Base-by-base conservation (phyloP, 2,329 filamentous ascomycete genomes). In the Arthrobotrys pseudoclavata region DNA sequence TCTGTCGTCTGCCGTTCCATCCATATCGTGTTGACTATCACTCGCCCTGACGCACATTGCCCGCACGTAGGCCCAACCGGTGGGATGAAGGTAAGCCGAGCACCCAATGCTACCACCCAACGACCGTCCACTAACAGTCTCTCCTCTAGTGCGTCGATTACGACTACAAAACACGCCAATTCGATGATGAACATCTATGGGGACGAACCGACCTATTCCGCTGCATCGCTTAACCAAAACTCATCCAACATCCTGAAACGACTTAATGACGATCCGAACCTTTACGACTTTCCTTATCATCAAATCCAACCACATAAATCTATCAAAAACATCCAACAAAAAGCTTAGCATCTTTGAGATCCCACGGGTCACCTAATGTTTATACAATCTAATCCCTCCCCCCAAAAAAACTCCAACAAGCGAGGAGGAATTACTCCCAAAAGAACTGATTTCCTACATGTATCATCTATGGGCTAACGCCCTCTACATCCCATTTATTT, bases 1-100 rank as follows among this genome's bases (percentile, higher is more conserved):
- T 85, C 85, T 62, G 80, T 86, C 7, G 84, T 84, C 26, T 86
- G 84, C 79, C 81, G 85, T 1, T 82, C 81, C 6, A 84, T 86
- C 47, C 85, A 86, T 79, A 71, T 85, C 26, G 81, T 86, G 20
- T 81, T 86, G 26, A 81, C 75, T 20, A 22, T 72, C 20, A 55
- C 62, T 2, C 67, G 75, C 15, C 75, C 75, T 13, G 75, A 72
- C 29, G 69, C 69, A 10, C 75, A 78, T 60, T 78, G 75, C 53
- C 52, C 75, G n/a, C 75, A 78, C 22, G 75, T 78, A 12, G 75
- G 75, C 15, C 75, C 75, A 4, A 48, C 61, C 9, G 75, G 75
- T 18, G 75, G 75, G 12, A 78, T 78, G 75, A 78, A 78, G 68
- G 72, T 76, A 76, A 48, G 60, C 34, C 34, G 47, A 29, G 18